phyloP scores from a whole-genome alignment of 805 yeast species.

The Debaryomyces maramus region DNA sequence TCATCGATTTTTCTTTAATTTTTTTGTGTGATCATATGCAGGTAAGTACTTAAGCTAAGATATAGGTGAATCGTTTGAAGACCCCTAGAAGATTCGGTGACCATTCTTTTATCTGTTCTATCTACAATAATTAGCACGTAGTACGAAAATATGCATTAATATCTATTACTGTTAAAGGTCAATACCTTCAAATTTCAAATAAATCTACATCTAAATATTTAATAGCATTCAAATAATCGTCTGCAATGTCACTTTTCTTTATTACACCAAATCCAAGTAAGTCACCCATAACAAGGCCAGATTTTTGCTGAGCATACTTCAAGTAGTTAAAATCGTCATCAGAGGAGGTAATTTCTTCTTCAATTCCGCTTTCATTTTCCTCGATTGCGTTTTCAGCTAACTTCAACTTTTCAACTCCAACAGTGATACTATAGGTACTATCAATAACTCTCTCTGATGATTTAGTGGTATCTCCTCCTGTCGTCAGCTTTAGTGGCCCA shows the following conservation, averaged over 20 bases:
- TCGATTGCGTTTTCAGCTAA: constrained; percentile 23
- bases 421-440: constrained; percentile 39
- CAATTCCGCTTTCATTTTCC: constrained; percentile 26
- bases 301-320: constrained; percentile 72
- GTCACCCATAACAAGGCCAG: constrained; percentile 74
- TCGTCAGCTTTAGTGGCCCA: constrained; percentile 36
- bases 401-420: constrained; percentile 58
- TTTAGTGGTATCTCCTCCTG: constrained; percentile 6
- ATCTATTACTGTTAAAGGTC: too few relatives aligned
- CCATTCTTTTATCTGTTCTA: too few relatives aligned
- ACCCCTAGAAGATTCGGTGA: too few relatives aligned
- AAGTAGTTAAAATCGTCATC: constrained; percentile 78
- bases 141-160: too few relatives aligned
- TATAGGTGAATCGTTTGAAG: too few relatives aligned
- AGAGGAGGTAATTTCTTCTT: constrained; percentile 29
- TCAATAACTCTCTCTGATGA: constrained; percentile 36
- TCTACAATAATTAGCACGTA: too few relatives aligned
- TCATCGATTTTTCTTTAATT: too few relatives aligned
- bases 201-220: constrained; percentile 42
- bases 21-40: too few relatives aligned
- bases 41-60: too few relatives aligned
- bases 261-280: constrained; percentile 58
- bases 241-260: constrained; percentile 27
- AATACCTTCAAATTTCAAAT: constrained; percentile 21
- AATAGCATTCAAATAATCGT: constrained; percentile 23